These are phyloP conservation scores for Psidium friedrichsthalianum DNA, from an alignment of 345 rosid genomes.

Conservation along the genomic window DNA sequence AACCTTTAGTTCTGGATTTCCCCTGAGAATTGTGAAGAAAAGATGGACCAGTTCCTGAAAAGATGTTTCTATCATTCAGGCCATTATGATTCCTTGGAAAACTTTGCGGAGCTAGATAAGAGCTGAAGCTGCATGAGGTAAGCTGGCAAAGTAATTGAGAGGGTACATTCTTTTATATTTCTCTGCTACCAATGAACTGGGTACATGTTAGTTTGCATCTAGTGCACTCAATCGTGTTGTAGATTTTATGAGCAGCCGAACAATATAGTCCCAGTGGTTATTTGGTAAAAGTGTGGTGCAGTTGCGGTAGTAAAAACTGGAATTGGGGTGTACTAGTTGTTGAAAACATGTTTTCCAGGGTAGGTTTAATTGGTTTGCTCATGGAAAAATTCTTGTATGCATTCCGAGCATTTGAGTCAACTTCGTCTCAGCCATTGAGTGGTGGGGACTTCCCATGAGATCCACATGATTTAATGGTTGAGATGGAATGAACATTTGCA, in stretches of 20 bases:
- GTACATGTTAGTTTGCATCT: no score
- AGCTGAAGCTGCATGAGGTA: no score
- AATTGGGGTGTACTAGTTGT: neutral
- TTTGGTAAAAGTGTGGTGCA: neutral
- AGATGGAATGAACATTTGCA: neutral
- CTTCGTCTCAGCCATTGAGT: neutral
- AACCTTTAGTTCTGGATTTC: neutral
- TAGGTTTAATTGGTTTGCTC: neutral
- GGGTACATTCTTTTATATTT: no score
- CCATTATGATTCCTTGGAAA: slow-evolving; percentile 13
- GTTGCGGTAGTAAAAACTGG: neutral
- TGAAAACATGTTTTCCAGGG: neutral
- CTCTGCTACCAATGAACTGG: no score
- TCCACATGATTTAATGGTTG: neutral
- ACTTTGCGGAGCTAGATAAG: slow-evolving; percentile 28
- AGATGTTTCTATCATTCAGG: slow-evolving; percentile 97
- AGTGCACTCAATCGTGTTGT: no score
- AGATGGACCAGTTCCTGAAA: slow-evolving; percentile 83
- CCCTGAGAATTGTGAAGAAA: slow-evolving; percentile 80
- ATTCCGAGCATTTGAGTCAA: neutral
- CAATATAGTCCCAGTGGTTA: no score
- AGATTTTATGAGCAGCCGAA: no score
- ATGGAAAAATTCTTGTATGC: neutral
- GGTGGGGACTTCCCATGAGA: neutral
- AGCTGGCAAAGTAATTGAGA: no score